Base-by-base conservation (phyloP, 2,329 filamentous ascomycete genomes). In the Talaromyces sp. region DNA sequence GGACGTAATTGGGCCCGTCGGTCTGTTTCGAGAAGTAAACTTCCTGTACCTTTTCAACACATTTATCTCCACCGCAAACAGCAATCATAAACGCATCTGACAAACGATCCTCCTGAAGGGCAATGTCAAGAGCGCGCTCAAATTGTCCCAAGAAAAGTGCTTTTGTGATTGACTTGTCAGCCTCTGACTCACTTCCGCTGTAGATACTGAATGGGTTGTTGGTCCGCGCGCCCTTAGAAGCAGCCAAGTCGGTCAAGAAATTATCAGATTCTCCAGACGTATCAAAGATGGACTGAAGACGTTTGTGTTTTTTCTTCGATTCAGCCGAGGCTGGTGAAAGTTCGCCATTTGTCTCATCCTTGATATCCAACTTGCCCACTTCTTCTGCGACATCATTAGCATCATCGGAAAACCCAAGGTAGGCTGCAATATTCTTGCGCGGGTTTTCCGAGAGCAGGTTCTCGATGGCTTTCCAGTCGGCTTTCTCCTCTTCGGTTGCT, bases 1-100 rank as follows among this genome's bases (percentile, higher is more conserved):
- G 90, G 64, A 98, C 83, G 74, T 99, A 99, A 79, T 94, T 98
- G 1, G 96, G 94, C 33, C 90, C 89, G 65, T 89, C 89, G 8
- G 87, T 85, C 77, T 93, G 92, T 72, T 90, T 90, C 65, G 92
- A 90, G 68, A 99, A 87, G 75, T 99, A 99, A 13, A 93, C 88
- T 67, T 90, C 85, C 78, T 98, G 95, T 5, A 94, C 94, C 81
- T 96, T 97, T 72, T 97, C 92, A 50, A 98, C 90, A 66, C 96
- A 90, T 69, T 93, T 90, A 75, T 96, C 92, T 58, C 94, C 95
- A 65, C 95, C 93, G 72, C 93, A 98, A 72, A 98, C 97, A 56
- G 96, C 95, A 74, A 99, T 94, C 82, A 99, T 92, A 79, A 99
- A 97, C 45, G 95, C 95, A 79, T 99, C 95, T 0, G 95, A 95